Percentiles rank a stretch among this genome's conserved stretches.
Evolutionary conservation across 306 rosid genomes (phyloP).

Genomic region (Gleditsia sinensis): DNA sequence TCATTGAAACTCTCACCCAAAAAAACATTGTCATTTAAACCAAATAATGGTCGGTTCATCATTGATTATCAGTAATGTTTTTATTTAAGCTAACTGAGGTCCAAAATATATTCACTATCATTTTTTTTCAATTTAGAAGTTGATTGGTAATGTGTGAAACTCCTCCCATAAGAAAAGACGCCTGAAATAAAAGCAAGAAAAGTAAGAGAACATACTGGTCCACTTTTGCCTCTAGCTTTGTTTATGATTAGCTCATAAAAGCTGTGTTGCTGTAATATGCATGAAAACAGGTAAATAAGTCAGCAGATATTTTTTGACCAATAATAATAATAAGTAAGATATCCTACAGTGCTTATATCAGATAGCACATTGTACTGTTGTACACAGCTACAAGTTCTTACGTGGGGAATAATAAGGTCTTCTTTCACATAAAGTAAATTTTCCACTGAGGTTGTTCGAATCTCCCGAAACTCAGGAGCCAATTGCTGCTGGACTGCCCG

Average conservation of each 20-base stretch:
- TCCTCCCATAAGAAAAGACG: conserved; percentile 14
- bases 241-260: conserved; percentile 89
- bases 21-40: too few species aligned
- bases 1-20: background rate
- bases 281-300: conserved; percentile 33
- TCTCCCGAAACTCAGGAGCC: conserved; percentile 94
- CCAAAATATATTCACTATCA: background rate
- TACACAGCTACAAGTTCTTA: conserved; percentile 32
- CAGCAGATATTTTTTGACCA: conserved; percentile 19
- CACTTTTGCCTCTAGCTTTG: conserved; percentile 98
- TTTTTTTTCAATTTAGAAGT: background rate
- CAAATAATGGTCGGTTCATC: background rate
- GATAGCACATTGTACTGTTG: background rate
- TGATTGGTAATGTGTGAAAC: background rate
- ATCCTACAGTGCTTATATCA: background rate
- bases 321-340: background rate
- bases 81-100: too few species aligned
- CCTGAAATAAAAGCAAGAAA: conserved; percentile 2
- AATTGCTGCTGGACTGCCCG: conserved; percentile 87
- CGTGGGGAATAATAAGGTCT: conserved; percentile 97
- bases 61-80: background rate
- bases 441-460: conserved; percentile 93
- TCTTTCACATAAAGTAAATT: conserved; percentile 95
- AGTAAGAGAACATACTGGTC: conserved; percentile 66
- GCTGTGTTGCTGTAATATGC: conserved; percentile 84